Base-by-base conservation (phyloP, 768 basidiomycete genomes). In the Daedaleopsis nitida region DNA sequence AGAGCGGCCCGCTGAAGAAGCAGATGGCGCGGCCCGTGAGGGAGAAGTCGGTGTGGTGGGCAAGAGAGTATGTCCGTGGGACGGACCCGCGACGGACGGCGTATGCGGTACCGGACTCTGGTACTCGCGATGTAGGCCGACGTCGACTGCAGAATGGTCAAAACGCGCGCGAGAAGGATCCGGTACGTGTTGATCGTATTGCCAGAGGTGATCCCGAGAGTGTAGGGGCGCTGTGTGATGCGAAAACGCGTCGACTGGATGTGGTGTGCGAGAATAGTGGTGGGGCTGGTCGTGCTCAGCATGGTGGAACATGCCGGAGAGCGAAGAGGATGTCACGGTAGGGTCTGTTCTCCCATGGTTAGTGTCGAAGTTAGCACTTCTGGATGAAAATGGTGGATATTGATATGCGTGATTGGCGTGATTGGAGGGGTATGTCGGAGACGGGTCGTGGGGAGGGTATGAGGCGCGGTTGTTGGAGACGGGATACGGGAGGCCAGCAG, bases 291-390 rank as follows among this genome's bases (percentile, higher is more conserved):
- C 58, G 50, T 64, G 58, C 50, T 64, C 54, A 8, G 55, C 54
- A 43, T 64, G 62, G 55, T 64, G 62, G 57, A 64, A 64, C 58
- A 59, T 64, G 51, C 62, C 62, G 14, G 62, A 64, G 24, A 64
- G 59, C 23, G 62, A 64, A 10, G 62, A 64, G 12, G 58, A 55
- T 43, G 58, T 39, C 37, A 57, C 27, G 55, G 57, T 39, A 27
- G 53, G 54, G 24, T 64, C 58, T 8, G 38, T 34, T 45, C 62
- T 59, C 24, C 54, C 62, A 44, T 64, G 62, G 58, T n/a, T 37
- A 21, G 54, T 35, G 54, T 64, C 62, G 53, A 52, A 64, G 38
- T 16, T 37, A 16, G 58, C 19, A 44, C n/a, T 47, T 45, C 62
- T 43, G 19, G 62, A 34, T 8, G 62, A 43, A 57, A 50, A 64